phyloP scores from a whole-genome alignment of 2,329 filamentous ascomycete species.

The Monilinia laxa region DNA sequence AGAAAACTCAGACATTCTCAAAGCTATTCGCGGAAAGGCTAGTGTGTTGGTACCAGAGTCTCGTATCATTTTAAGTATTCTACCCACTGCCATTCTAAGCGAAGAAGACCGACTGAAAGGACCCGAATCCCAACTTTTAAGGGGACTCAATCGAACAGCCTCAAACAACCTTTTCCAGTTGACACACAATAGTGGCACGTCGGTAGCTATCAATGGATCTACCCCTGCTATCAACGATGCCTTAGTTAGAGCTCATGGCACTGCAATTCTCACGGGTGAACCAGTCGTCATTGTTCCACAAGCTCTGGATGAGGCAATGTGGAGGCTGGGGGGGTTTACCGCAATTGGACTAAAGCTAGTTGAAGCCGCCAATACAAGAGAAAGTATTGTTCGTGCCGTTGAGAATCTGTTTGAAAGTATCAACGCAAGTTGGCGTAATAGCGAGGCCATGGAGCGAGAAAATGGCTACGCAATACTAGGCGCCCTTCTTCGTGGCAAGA shows the following conservation, averaged over 20 bases:
- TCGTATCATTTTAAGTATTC: conserved; percentile 78
- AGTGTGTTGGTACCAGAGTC: conserved; percentile 78
- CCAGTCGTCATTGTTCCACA: conserved; percentile 80
- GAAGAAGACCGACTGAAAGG: conserved; percentile 72
- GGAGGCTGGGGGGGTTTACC: conserved; percentile 89
- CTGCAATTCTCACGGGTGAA: conserved; percentile 77
- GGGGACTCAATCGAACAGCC: conserved; percentile 71
- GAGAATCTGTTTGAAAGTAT: conserved; percentile 84
- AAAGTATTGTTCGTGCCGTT: conserved; percentile 73
- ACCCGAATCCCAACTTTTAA: conserved; percentile 72
- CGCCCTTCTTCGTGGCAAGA: conserved; percentile 78
- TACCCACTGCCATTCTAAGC: conserved; percentile 76
- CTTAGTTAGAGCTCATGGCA: conserved; percentile 74
- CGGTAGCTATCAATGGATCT: conserved; percentile 84
- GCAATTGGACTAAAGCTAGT: conserved; percentile 82
- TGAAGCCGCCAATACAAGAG: conserved; percentile 68
- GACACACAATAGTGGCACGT: conserved; percentile 70
- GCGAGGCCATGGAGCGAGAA: conserved; percentile 95
- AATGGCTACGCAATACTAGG: conserved; percentile 90
- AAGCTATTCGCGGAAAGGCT: conserved; percentile 82
- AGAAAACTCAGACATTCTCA: conserved; percentile 86
- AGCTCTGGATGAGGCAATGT: conserved; percentile 85
- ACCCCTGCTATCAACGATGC: conserved; percentile 87
- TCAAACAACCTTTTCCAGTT: conserved; percentile 66
- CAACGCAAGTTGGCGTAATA: conserved; percentile 92